Base-by-base conservation (phyloP, 1,139 yeast species). In the Saccharomyces pastorianus region DNA sequence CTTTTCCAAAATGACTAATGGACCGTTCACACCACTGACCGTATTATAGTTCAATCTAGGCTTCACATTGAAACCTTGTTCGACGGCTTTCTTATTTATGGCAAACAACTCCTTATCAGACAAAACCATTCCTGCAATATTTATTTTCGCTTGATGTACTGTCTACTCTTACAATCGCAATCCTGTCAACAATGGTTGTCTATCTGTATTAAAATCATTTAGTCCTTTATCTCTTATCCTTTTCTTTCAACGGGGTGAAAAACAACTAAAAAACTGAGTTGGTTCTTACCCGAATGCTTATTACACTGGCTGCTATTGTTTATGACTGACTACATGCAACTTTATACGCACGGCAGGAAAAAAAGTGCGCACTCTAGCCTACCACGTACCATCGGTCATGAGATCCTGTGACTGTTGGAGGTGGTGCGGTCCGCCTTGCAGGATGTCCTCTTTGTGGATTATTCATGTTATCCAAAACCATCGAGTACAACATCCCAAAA, bases 21-120 rank as follows among this genome's bases (percentile, higher is more conserved):
- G 99, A 58, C 99, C 99, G 73, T 93, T 93, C 66, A 93, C 96
- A 70, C 97, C 98, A 53, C 93, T 93, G 60, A 93, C 99, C 29
- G 99, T 93, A 77, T 93, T 93, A 76, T 93, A 93, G 67, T 84
- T 86, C 64, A 88, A 73, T 75, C 96, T 85, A 59, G 97, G 97
- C 71, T 88, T 85, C 68, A 90, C 84, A 62, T 87, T 84, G 76
- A 89, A 89, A 63, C 96, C 95, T 70, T 88, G 87, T 56, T 93
- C 86, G 55, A 85, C 97, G 52, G 98, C 97, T 71, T 84, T 82
- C 73, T 89, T 88, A 80, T 90, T 90, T 68, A 90, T 77, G 64
- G 88, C 96, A 71, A 68, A 73, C 60, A 74, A 59, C 62, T 73
- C 74, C 59, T 70, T 68, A 60, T 73, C 75, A 32, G 75, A 67